These are phyloP conservation scores for Candida succiphila DNA, from an alignment of 805 yeast species.

Conservation along the genomic window DNA sequence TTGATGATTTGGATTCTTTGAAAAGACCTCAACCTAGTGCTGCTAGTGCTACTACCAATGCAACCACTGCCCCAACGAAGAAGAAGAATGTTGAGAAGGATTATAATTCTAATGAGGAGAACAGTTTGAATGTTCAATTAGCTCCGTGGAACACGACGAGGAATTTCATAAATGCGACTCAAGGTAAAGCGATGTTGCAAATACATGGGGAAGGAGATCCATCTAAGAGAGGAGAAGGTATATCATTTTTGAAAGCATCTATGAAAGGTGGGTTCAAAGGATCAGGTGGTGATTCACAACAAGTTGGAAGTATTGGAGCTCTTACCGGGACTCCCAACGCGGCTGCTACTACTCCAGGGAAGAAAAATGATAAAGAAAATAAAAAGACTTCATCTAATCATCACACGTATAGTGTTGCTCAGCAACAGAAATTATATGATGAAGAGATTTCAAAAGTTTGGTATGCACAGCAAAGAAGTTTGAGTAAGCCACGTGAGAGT, in stretches of 20 bases:
- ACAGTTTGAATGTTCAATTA: constrained; percentile 73
- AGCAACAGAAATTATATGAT: constrained; percentile 86
- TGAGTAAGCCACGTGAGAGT: constrained; percentile 26
- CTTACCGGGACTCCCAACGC: too few species aligned
- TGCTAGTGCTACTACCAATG: constrained; percentile 3
- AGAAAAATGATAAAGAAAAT: constrained; percentile 7
- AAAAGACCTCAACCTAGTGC: constrained; percentile 25
- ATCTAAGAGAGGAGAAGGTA: constrained; percentile 82
- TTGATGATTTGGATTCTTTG: constrained; percentile 70
- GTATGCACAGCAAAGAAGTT: constrained; percentile 68
- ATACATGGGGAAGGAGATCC: constrained; percentile 94
- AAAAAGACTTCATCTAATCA: constrained; percentile 41
- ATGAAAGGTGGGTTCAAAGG: constrained; percentile 84
- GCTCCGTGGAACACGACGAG: constrained; percentile 93
- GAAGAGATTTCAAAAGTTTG: constrained; percentile 84
- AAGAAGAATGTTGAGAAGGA: constrained; percentile 15
- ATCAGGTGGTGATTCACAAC: constrained; percentile 10
- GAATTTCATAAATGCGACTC: constrained; percentile 88
- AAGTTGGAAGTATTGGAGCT: constrained; percentile 7
- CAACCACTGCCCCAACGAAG: constrained; percentile 1
- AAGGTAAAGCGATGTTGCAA: constrained; percentile 94
- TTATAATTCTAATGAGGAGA: constrained; percentile 35
- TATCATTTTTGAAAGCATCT: constrained; percentile 79
- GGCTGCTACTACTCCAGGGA: constrained; percentile 10
- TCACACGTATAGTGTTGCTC: constrained; percentile 70